Evolutionary conservation across 2,329 filamentous ascomycete genomes (phyloP).

Genomic region (Fusarium virguliforme): DNA sequence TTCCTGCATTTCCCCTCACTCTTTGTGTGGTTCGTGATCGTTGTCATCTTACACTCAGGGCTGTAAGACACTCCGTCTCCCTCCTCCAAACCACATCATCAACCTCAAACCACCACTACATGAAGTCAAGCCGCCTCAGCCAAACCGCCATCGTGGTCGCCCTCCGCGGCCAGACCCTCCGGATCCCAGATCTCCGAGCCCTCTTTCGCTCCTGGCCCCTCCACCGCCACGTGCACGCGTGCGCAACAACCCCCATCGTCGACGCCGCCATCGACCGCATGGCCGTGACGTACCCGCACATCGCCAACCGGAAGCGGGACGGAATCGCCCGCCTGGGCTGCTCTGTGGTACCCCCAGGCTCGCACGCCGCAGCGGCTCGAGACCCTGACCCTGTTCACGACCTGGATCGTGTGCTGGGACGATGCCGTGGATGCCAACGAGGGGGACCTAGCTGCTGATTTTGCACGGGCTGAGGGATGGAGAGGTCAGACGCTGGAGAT

Average conservation of each 20-base stretch:
- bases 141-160: slow-evolving; percentile 43
- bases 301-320: slow-evolving; percentile 52
- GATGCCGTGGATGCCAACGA: slow-evolving; percentile 54
- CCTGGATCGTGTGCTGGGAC: slow-evolving; percentile 56
- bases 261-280: slow-evolving; percentile 51
- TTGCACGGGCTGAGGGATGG: slow-evolving; percentile 48
- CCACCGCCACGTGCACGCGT: slow-evolving; percentile 41
- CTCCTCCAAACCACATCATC: background rate
- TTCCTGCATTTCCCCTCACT: background rate
- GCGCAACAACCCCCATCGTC: slow-evolving; percentile 38
- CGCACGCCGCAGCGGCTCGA: slow-evolving; percentile 34
- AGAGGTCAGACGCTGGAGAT: slow-evolving; percentile 46
- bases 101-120: slow-evolving; percentile 1
- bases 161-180: slow-evolving; percentile 51
- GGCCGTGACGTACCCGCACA: slow-evolving; percentile 54
- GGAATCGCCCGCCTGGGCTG: slow-evolving; percentile 50
- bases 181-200: slow-evolving; percentile 48
- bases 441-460: slow-evolving; percentile 50
- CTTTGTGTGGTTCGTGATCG: background rate
- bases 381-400: slow-evolving; percentile 47
- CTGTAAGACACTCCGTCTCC: background rate
- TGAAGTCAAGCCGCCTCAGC: slow-evolving; percentile 41
- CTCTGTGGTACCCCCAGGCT: slow-evolving; percentile 48
- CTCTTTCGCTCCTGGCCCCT: slow-evolving; percentile 51
- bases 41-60: background rate